Base-by-base conservation (phyloP, 2,329 filamentous ascomycete species). In the Dothidotthia symphoricarpi region DNA sequence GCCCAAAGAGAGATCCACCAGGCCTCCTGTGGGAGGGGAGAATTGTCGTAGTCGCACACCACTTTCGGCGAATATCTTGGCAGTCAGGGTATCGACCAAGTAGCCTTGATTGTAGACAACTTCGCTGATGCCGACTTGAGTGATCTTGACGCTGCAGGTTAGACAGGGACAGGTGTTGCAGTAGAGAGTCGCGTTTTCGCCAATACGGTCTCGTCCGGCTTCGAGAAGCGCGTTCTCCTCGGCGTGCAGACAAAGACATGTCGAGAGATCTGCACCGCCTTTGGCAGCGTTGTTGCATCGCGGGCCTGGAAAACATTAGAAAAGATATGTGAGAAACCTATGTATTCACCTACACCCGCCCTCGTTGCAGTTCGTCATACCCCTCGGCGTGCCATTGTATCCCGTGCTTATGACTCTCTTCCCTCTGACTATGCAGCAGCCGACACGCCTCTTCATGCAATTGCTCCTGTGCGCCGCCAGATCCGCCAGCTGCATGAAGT, bases 81-180 rank as follows among this genome's bases (percentile, higher is more conserved):
- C 88, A 25, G 88, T 86, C 65, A 80, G 57, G 12, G 74, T 79
- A 61, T 98, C 93, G 85, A 98, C 96, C 64, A 91, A 91, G 65
- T 98, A 98, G 16, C 86, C 82, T 62, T 94, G 85, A 50, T 82
- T 90, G 59, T 95, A 98, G 11, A 98, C 90, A 11, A 98, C 93
- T 73, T 98, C 93, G 28, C 80, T 82, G 51, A 98, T 95, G 13
- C 93, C 93, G 6, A 97, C 88, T 71, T 98, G 93, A 15, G 88
- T 87, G 59, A 98, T 97, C 73, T 98, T 98, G 73, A 98, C 95
- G 58, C 88, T 95, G 69, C 93, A 98, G 2, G 93, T 98, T 66
- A 98, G 74, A 64, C 93, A 98, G 3, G 93, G 93, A 67, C 93
- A 98, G 0, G 90, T 96, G 63, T 96, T 88, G 68, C 90, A 96